Evolutionary conservation across 495 filamentous ascomycete genomes (phyloP).

Genomic region (Bathelium albidoporum): DNA sequence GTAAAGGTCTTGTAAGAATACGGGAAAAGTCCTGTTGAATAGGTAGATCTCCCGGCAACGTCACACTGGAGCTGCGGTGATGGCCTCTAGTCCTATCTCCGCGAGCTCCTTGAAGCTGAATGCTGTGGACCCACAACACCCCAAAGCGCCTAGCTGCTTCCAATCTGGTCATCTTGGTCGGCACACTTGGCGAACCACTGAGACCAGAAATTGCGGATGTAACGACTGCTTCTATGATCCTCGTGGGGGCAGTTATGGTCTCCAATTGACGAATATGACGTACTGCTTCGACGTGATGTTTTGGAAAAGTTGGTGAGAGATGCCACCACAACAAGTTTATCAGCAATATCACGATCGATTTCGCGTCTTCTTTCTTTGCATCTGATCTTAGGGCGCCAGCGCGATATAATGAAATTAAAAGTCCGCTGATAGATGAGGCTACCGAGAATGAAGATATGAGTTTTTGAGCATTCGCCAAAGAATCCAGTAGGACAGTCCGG

Average conservation of each 20-base stretch:
- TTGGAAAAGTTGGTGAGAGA: conserved; percentile 68
- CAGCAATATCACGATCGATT: conserved; percentile 30
- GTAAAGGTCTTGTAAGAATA: conserved; percentile 63
- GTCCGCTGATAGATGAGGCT: conserved; percentile 47
- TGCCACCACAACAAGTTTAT: conserved; percentile 66
- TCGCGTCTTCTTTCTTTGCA: neutral
- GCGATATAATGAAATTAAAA: neutral
- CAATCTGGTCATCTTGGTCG: neutral
- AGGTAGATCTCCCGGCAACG: conserved; percentile 1
- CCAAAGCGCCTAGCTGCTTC: conserved; percentile 21
- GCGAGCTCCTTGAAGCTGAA: conserved; percentile 2
- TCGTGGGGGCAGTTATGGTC: conserved; percentile 45
- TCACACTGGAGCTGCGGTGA: neutral
- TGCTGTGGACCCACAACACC: conserved; percentile 12
- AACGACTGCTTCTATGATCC: conserved; percentile 68
- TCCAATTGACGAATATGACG: conserved; percentile 79
- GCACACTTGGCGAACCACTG: neutral
- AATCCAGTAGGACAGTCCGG: conserved; percentile 26
- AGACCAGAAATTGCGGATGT: conserved; percentile 39
- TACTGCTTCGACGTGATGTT: conserved; percentile 87
- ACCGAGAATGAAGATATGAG: conserved; percentile 12
- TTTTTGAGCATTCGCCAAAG: conserved; percentile 16
- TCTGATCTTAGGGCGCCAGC: neutral
- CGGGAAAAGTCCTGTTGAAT: conserved; percentile 17
- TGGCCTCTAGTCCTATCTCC: neutral